Evolutionary conservation across 2,329 filamentous ascomycete species (phyloP).

Genomic region (Coleophoma eucalyptorum): DNA sequence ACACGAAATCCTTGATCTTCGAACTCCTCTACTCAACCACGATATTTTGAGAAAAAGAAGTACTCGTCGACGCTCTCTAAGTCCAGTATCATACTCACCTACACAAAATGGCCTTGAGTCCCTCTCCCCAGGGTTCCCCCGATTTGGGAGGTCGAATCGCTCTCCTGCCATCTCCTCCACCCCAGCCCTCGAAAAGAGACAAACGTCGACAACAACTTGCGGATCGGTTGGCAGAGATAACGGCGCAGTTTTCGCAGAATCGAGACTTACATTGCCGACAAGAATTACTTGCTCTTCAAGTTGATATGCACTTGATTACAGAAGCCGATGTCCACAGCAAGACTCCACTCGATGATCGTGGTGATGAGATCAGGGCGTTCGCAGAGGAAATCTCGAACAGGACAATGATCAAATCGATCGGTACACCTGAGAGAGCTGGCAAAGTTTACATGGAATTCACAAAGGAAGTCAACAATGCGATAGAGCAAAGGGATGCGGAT

Average conservation of each 20-base stretch:
- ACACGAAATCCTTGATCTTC: background rate
- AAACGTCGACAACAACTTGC: conserved; percentile 80
- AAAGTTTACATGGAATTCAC: conserved; percentile 83
- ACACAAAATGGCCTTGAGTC: conserved; percentile 17
- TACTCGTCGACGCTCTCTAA: background rate
- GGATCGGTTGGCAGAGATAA: conserved; percentile 74
- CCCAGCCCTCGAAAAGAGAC: conserved; percentile 71
- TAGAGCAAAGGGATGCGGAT: conserved; percentile 83
- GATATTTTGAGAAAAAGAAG: background rate
- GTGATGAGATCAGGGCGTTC: conserved; percentile 33
- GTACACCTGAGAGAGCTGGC: conserved; percentile 62
- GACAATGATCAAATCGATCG: conserved; percentile 29
- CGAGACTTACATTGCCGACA: conserved; percentile 82
- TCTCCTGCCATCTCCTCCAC: conserved; percentile 24
- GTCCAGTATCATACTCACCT: background rate
- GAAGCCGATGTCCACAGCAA: conserved; percentile 77
- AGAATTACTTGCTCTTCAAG: conserved; percentile 87
- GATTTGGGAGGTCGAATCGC: conserved; percentile 19
- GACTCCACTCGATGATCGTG: conserved; percentile 57
- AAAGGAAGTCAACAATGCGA: conserved; percentile 79
- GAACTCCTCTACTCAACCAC: background rate
- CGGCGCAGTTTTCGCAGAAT: conserved; percentile 74
- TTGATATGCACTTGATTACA: conserved; percentile 82
- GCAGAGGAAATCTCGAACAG: conserved; percentile 24
- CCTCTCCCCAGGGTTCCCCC: conserved; percentile 24